Evolutionary conservation across 2,329 filamentous ascomycete species (phyloP), one percentile per base, ranked within the genome.

Genomic region (Fusarium sp.): DNA sequence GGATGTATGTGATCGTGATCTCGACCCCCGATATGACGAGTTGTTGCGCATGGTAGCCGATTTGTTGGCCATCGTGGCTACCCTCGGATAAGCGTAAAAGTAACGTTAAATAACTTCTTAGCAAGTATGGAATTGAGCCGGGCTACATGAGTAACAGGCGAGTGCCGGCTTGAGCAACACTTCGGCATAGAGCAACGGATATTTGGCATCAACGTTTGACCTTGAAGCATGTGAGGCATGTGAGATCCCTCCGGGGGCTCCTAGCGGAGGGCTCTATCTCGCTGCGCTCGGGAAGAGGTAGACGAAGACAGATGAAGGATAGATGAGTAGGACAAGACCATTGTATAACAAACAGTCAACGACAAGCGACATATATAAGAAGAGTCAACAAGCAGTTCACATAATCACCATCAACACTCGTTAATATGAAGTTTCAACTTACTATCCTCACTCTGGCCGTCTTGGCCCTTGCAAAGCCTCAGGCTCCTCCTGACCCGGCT

Each of bases 391-490:
- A 18, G 13, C 15, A 53, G 26, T 28, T 38, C n/a, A 51, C 6
- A 50, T 39, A 44, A 55, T 30, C 57, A 45, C 42, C 59, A 39
- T 35, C 62, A 54, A 61, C 57, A 42, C 54, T 63, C 42, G 45
- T 55, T 50, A 75, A 35, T 32, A 82, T 82, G 80, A 81, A 78
- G 67, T 28, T 78, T n/a, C 48, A 75, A 28, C 39, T 78, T 6
- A 56, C 66, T 15, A 42, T 80, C 24, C 41, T 79, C 22, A 59
- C 67, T 13, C 48, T 82, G 53, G 70, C 68, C n/a, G 57, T 67
- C n/a, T 22, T 80, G 18, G 76, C 67, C 53, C 32, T 74, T 58
- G 75, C 78, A 24, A 77, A 79, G 62, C 73, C 80, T 38, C 74
- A 80, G 45, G 63, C 62, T 30, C 65, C 73, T 61, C 60, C 75